These are phyloP conservation scores for Blastobotrys elegans DNA, from an alignment of 1,139 yeast genomes.

Conservation along the genomic window DNA sequence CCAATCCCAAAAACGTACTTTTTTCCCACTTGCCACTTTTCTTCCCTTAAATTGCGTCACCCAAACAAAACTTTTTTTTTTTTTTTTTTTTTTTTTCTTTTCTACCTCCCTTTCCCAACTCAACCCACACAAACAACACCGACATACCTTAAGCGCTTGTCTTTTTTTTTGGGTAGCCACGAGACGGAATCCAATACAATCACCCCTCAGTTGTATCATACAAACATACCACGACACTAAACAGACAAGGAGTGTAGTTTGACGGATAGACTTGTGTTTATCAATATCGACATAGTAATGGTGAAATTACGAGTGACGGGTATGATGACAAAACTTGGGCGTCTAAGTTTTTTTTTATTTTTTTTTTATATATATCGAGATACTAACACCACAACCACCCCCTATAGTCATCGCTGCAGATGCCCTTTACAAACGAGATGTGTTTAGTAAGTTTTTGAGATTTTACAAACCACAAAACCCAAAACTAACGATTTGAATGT, in stretches of 20 bases:
- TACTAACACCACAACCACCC: constrained; percentile 3
- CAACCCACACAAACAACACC: no score
- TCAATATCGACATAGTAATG: background rate
- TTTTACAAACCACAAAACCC: background rate
- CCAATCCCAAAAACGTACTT: background rate
- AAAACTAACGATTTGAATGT: background rate
- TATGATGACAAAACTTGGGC: background rate
- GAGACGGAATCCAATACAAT: no score
- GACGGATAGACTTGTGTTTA: no score
- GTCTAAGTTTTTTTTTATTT: background rate
- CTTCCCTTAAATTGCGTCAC: background rate
- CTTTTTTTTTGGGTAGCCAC: no score
- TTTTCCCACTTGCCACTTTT: background rate
- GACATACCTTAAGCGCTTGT: no score
- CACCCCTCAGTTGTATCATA: background rate
- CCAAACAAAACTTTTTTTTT: background rate
- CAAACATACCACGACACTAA: background rate
- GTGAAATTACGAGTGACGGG: constrained; percentile 10
- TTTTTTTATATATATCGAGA: background rate
- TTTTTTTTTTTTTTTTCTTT: background rate
- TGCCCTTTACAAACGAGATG: constrained; percentile 90
- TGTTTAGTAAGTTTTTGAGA: constrained; percentile 57
- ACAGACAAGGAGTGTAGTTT: no score
- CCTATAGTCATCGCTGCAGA: constrained; percentile 90
- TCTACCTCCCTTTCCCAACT: background rate